Evolutionary conservation across 352 stramenopile species (phyloP), one percentile per base, ranked within the genome.

Genomic region (Pythium aphanidermatum): DNA sequence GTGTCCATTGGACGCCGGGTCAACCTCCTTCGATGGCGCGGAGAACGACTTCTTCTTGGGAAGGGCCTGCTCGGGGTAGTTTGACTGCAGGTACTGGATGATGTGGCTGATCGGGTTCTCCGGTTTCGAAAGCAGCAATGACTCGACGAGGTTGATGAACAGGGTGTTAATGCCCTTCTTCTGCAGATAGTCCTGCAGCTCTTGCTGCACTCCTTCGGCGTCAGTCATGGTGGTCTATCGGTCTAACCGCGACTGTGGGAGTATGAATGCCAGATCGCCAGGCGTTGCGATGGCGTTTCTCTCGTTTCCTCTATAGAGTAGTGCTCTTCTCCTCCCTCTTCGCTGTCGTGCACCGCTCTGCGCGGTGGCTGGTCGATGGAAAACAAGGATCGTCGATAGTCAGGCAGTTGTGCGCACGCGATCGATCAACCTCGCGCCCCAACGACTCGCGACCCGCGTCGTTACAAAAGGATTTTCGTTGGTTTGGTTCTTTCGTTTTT

Each of bases 121-220:
- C 2, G 85, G 85, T 61, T 95, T 95, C 35, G 85, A 68, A 30
- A 96, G 64, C 53, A 96, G 57, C 17, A 96, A 69, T 55, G 86
- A 91, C 71, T 96, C 83, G 21, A 96, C 85, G 47, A 96, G 65
- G 67, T 95, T 96, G 46, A 95, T 93, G 51, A 96, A 96, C 31
- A 96, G 76, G 51, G 78, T 92, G 65, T 95, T 96, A 60, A 96
- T 93, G 64, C 83, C 82, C 52, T 96, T 96, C 63, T 90, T 86
- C 59, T 93, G 79, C 47, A 96, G 48, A 51, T 96, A 96, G 28
- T 93, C 79, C 70, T 96, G 85, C 61, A 96, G 72, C 59, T 95
- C 85, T 51, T 94, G 81, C 53, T 95, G 85, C 53, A 95, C 83
- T 37, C 74, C 74, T 48, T 95, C 80, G 11, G 77, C 83, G 66